Evolutionary conservation across 805 yeast species (phyloP).

Genomic region (Brettanomyces naardenensis): DNA sequence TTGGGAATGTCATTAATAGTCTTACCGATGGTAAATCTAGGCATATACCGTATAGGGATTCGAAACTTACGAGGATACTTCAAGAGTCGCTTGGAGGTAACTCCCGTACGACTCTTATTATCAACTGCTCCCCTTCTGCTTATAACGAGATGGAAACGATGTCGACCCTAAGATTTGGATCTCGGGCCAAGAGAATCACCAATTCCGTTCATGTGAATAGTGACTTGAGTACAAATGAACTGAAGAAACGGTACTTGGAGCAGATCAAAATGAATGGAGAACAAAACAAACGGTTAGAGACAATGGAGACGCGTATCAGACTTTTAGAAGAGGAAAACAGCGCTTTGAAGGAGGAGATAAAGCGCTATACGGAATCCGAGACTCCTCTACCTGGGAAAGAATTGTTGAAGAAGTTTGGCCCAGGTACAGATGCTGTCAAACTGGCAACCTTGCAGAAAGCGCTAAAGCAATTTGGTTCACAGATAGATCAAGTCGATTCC

Average conservation of each 20-base stretch:
- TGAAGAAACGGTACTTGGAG: slow-evolving; percentile 17
- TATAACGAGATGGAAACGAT: slow-evolving; percentile 55
- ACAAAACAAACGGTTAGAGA: slow-evolving; percentile 14
- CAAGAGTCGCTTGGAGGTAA: slow-evolving; percentile 82
- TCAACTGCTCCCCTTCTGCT: slow-evolving; percentile 63
- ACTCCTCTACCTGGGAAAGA: not conserved
- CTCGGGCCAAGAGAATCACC: slow-evolving; percentile 59
- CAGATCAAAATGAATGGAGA: slow-evolving; percentile 16
- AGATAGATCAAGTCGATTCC: slow-evolving; percentile 53
- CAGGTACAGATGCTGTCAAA: slow-evolving; percentile 24
- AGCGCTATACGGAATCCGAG: slow-evolving; percentile 10
- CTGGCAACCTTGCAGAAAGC: slow-evolving; percentile 49
- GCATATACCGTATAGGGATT: slow-evolving; percentile 70
- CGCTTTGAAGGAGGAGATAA: slow-evolving; percentile 28
- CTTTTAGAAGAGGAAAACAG: slow-evolving; percentile 36
- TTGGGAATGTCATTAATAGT: slow-evolving; percentile 76
- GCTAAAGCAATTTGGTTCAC: slow-evolving; percentile 46
- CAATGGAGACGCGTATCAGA: slow-evolving; percentile 19
- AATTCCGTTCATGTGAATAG: slow-evolving; percentile 57
- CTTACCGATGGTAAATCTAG: slow-evolving; percentile 60
- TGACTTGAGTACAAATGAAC: slow-evolving; percentile 18
- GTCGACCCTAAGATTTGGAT: slow-evolving; percentile 68
- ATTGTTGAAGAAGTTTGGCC: not conserved
- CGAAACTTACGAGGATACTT: slow-evolving; percentile 68
- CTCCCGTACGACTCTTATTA: slow-evolving; percentile 63